phyloP scores from a whole-genome alignment of 2,329 filamentous ascomycete genomes.

The Aspergillus fructus region DNA sequence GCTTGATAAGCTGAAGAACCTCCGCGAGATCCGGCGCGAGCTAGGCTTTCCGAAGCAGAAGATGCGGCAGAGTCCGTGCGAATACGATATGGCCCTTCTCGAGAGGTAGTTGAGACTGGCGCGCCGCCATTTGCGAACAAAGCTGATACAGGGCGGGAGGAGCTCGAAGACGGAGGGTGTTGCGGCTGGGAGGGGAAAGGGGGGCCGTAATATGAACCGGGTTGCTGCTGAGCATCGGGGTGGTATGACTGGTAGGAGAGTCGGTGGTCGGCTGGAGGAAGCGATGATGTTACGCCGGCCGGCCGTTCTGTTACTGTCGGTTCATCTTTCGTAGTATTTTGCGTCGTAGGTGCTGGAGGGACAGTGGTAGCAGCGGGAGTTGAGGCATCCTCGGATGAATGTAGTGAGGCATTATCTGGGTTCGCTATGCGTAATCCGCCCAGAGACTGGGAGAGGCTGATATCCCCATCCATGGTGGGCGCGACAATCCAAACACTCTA shows the following conservation, averaged over 20 bases:
- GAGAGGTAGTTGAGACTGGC: conserved; percentile 34
- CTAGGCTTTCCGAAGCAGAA: conserved; percentile 56
- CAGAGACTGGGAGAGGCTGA: conserved; percentile 87
- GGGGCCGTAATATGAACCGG: conserved; percentile 43
- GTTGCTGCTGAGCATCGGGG: conserved; percentile 44
- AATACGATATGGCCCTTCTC: conserved; percentile 52
- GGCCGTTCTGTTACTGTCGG: conserved; percentile 21
- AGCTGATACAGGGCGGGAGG: conserved; percentile 48
- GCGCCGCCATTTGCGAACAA: conserved; percentile 48
- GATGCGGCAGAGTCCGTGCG: conserved; percentile 60
- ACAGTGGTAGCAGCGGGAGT: conserved; percentile 23
- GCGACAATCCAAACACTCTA: conserved; percentile 6
- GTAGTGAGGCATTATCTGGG: conserved; percentile 69
- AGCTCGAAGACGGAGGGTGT: conserved; percentile 36
- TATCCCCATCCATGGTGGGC: conserved; percentile 78
- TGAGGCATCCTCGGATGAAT: conserved; percentile 36
- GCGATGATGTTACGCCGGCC: conserved; percentile 22
- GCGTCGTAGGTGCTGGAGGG: conserved; percentile 23
- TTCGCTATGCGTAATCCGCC: conserved; percentile 96
- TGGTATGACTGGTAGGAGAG: conserved; percentile 45
- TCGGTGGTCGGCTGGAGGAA: conserved; percentile 37
- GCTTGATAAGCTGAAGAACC: conserved; percentile 59
- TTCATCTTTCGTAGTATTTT: conserved; percentile 22
- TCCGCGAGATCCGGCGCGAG: conserved; percentile 64
- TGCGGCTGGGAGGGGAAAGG: conserved; percentile 40